Percentiles rank a stretch among this genome's conserved stretches.
Conservation (phyloP, 2,329 filamentous ascomycete genomes). For the Triangularia setosa region DNA sequence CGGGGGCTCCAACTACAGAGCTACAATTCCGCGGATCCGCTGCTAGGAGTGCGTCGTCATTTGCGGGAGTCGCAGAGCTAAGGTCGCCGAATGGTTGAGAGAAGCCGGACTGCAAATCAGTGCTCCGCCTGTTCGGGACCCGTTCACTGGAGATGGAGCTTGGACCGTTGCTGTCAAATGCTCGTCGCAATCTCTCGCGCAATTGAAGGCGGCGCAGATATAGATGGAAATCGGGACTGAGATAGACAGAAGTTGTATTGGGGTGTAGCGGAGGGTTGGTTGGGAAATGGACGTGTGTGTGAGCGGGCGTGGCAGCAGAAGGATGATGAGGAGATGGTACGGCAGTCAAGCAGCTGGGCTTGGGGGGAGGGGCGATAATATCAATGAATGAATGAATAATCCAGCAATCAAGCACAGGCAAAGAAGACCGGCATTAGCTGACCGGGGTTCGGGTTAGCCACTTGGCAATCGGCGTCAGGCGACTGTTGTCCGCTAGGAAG, state of each 20-base stretch:
- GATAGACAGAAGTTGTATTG: too few relatives aligned
- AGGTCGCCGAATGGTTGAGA: neutral
- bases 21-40: slow-evolving; percentile 15
- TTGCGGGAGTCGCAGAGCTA: slow-evolving; percentile 10
- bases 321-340: neutral
- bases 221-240: too few relatives aligned
- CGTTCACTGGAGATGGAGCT: neutral
- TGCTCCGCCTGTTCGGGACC: neutral
- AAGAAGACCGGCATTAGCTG: neutral
- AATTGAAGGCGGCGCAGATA: neutral
- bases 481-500: neutral
- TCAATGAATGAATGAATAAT: neutral
- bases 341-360: neutral
- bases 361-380: neutral
- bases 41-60: slow-evolving; percentile 18
- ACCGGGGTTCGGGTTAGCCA: neutral
- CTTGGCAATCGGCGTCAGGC: neutral
- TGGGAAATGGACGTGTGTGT: neutral
- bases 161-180: neutral
- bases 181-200: too few relatives aligned
- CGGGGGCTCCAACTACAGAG: neutral
- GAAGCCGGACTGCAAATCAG: neutral
- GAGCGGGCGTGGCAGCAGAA: neutral
- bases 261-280: neutral
- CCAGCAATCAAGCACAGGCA: neutral